Evolutionary conservation across 2,329 filamentous ascomycete species (phyloP), one percentile per base, ranked within the genome.

Genomic region (Fusarium lateritium): DNA sequence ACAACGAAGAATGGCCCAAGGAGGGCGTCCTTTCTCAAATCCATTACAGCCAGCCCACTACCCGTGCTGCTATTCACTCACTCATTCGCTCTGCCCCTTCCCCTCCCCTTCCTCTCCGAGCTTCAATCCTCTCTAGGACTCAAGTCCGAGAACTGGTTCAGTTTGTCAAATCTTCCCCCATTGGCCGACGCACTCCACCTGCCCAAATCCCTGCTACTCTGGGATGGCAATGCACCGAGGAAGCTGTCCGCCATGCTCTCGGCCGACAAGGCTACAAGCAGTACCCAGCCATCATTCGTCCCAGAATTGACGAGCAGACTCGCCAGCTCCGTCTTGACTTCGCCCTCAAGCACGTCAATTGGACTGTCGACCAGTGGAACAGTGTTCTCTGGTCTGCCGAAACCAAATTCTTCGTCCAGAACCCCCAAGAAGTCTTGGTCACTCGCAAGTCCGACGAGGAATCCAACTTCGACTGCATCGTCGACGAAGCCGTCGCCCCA

Each of bases 281-380:
- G 22, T 56, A 58, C n/a, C 56, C 50, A 14, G 67, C 67, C 11
- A 14, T 70, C 10, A 10, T 33, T 2, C 67, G 49, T 5, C 67
- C 62, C 10, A 9, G n/a, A 9, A 70, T 70, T 45, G 22, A 45
- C 36, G 50, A 70, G 19, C 19, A 54, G 22, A 42, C 39, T n/a
- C 57, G 58, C 13, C 34, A 59, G 28, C 43, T 56, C 19, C 66
- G 67, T 7, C 57, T 70, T 5, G 24, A 38, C n/a, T 70, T 63
- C 22, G 67, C 67, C 17, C 34, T 24, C 1, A 22, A 40, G 11
- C 67, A 70, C 40, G 34, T 56, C 40, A 31, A 64, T 9, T 70
- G 62, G 57, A 70, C 57, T 13, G 10, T 47, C 9, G 67, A 70
- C 8, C 50, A 70, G 31, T 70, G 67, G 67, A 36, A 56, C 26